Percentiles rank a stretch among this genome's conserved stretches.
Conservation (phyloP, 495 filamentous ascomycete genomes). For the Aspergillus cavernicola region DNA sequence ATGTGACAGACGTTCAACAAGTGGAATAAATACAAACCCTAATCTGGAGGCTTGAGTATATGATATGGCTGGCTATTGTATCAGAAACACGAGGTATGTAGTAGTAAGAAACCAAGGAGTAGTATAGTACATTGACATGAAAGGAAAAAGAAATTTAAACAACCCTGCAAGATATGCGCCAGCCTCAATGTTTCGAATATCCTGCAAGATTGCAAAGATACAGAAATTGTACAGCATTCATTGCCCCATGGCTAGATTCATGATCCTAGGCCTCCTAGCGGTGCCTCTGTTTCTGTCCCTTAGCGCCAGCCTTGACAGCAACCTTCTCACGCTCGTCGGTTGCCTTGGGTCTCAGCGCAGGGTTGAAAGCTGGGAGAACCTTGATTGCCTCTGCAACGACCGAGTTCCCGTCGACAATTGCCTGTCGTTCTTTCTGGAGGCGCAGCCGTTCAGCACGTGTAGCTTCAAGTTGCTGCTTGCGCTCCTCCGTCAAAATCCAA, state of each 20-base stretch:
- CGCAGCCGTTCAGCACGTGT: conserved; percentile 44
- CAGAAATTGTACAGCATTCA: conserved; percentile 20
- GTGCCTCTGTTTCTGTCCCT: conserved; percentile 22
- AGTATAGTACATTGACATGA: conserved; percentile 40
- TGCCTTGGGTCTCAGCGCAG: conserved; percentile 29
- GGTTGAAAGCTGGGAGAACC: conserved; percentile 34
- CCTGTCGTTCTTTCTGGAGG: conserved; percentile 23
- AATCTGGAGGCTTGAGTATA: neutral
- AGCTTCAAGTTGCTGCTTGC: conserved; percentile 59
- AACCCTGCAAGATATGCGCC: conserved; percentile 34
- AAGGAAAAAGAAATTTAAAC: conserved; percentile 23
- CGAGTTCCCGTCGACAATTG: conserved; percentile 37
- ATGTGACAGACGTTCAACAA: too few species aligned
- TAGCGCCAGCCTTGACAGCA: conserved; percentile 31
- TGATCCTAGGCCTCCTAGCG: conserved; percentile 21
- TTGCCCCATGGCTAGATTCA: neutral
- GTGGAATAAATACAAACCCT: too few species aligned
- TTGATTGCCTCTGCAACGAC: conserved; percentile 32
- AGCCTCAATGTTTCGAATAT: conserved; percentile 33
- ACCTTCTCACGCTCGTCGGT: conserved; percentile 39
- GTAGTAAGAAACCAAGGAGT: conserved; percentile 20
- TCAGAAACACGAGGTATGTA: conserved; percentile 18
- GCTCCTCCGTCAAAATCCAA: conserved; percentile 74
- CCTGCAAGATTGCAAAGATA: conserved; percentile 25
- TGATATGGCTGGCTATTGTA: conserved; percentile 1